Evolutionary conservation across 2,329 filamentous ascomycete genomes (phyloP), one percentile per base, ranked within the genome.

Genomic region (Xylaria sp.): DNA sequence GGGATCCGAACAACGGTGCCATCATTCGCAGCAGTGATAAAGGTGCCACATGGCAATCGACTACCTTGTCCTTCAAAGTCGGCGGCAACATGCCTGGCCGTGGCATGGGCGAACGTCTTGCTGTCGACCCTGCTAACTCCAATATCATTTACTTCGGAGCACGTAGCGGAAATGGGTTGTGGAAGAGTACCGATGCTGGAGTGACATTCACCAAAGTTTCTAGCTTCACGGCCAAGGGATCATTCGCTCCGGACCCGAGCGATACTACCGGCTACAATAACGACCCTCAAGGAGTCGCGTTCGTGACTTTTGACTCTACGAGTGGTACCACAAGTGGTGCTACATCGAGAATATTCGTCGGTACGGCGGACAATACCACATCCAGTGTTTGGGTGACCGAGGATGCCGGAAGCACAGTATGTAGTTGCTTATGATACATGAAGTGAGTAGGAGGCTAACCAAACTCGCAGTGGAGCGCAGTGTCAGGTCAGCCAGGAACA

Each of bases 51-150:
- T 89, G 86, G 85, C 73, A 79, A 1, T 79, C 81, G 23, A 83
- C 85, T 0, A 78, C 80, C 6, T 80, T 89, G 0, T 81, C 85
- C 2, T 89, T 89, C 80, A 89, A 89, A 75, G 85, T 88, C 55
- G 87, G 87, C 8, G 87, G 87, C 0, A 89, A 89, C 74, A 89
- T 89, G 86, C 87, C 87, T 8, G 88, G 88, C 1, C 84, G 88
- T 34, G 88, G 88, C 8, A 85, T 84, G 77, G 88, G 88, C 18
- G 88, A 89, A 75, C 82, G 87, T 15, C 83, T 89, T 5, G 87
- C 86, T 2, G 83, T 89, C 9, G 87, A 89, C 73, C 87, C 87
- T 1, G 83, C 85, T 55, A 86, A 87, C 73, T 84, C 86, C 46
- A 82, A 86, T 34, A 85, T 89, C 67, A 74, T 89, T 28, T 89